Evolutionary conservation across 352 stramenopile species (phyloP), one percentile per base, ranked within the genome.

Genomic region (Globisporangium uncinulatum): DNA sequence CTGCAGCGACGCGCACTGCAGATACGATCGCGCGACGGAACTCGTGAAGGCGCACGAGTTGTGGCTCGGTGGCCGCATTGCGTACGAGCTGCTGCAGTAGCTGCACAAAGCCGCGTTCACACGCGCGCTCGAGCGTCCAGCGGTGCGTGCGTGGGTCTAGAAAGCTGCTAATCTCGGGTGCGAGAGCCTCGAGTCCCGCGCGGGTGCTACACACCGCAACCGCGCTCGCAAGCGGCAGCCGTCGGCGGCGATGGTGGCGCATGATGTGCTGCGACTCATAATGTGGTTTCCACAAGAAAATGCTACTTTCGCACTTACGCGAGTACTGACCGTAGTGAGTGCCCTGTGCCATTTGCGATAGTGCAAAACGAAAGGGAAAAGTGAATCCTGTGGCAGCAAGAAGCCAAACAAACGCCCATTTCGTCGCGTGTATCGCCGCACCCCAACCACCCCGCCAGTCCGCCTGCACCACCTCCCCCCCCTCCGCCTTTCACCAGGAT

Each of bases 401-500:
- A 39, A 39, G 34, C 34, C 34, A 39, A 39, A 39, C 34, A 13
- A 13, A 13, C 34, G 34, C 10, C 34, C 7, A 8, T 39, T 13
- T 39, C 34, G 34, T 39, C 5, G 34, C 2, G 34, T 39, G 6
- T 13, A 6, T 39, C 34, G 34, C 34, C 34, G 2, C 43, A 48
- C n/a, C 43, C 10, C 17, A 17, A 47, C n/a, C 42, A 15, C n/a
- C 42, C 8, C 24, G 24, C 24, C 24, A 29, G 24, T 4, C 24
- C 42, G 42, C 42, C 17, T 13, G 15, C 17, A 13, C 29, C 47
- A 6, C 48, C 15, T 15, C 1, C 21, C 24, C 24, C 14, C 14
- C 24, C 29, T 42, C 31, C 31, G 14, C 20, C 17, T 29, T 29
- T 7, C 15, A 36, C 8, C 48, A 36, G 14, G 45, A 99, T 99